Conservation (phyloP, 768 basidiomycete genomes). For the Tephrocybe sp. region DNA sequence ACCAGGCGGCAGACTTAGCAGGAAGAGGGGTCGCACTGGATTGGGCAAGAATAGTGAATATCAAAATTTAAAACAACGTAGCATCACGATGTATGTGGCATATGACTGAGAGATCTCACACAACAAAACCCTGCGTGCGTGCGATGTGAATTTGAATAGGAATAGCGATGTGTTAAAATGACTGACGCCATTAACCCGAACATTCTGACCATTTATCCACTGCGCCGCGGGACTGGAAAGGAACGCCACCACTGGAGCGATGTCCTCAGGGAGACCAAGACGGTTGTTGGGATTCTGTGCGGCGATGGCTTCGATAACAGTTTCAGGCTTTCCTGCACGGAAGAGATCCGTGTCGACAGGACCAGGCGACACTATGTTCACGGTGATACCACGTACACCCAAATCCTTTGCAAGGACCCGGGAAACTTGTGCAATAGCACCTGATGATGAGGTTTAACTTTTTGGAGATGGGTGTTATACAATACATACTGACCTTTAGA, state of each 20-base stretch:
- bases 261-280: conserved; percentile 48
- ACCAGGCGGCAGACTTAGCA: not conserved
- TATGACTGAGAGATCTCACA: not conserved
- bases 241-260: conserved; percentile 52
- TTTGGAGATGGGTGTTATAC: not conserved
- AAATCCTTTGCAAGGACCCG: conserved; percentile 59
- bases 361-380: conserved; percentile 55
- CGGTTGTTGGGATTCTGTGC: conserved; percentile 44
- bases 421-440: conserved; percentile 56
- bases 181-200: conserved; percentile 57
- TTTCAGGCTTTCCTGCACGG: conserved; percentile 49
- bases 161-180: not conserved
- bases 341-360: conserved; percentile 56
- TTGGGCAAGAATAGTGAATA: too few species aligned
- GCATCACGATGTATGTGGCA: not conserved
- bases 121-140: not conserved
- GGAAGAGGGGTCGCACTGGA: not conserved
- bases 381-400: conserved; percentile 49
- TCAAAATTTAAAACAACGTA: too few species aligned
- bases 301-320: conserved; percentile 42
- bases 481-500: conserved; percentile 36
- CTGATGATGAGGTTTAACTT: conserved; percentile 1
- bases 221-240: conserved; percentile 48
- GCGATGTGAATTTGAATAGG: not conserved
- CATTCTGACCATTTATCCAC: conserved; percentile 58